Evolutionary conservation across 495 filamentous ascomycete genomes (phyloP).

Genomic region (Hamigera avellanea): DNA sequence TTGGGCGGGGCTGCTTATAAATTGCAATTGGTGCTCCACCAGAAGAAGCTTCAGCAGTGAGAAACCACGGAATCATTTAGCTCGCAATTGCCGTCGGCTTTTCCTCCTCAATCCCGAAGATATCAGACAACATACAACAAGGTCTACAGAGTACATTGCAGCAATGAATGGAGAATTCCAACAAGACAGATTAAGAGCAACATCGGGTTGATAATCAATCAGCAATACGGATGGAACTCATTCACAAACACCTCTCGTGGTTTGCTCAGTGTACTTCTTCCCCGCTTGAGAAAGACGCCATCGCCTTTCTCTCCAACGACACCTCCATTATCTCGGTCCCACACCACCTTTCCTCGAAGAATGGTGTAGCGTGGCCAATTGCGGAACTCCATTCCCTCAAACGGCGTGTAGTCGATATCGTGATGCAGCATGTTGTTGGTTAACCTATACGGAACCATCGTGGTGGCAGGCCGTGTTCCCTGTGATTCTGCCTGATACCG

Average conservation of each 20-base stretch:
- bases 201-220: no score
- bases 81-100: no score
- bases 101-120: no score
- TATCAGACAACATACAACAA: no score
- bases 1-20: no score
- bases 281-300: conserved; percentile 44
- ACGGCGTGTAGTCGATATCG: conserved; percentile 50
- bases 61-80: no score
- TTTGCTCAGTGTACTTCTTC: conserved; percentile 6
- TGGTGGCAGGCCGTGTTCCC: conserved; percentile 1
- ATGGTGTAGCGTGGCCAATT: conserved; percentile 55
- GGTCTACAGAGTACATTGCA: no score
- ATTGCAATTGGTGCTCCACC: no score
- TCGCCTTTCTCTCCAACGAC: conserved; percentile 36
- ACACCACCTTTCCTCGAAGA: conserved; percentile 45
- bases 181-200: no score
- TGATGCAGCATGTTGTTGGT: conserved; percentile 46
- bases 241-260: background rate
- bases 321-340: conserved; percentile 39
- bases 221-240: background rate
- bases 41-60: no score
- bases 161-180: no score
- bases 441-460: conserved; percentile 26
- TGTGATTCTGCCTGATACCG: background rate
- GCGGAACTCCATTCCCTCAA: conserved; percentile 40